Evolutionary conservation across 2,329 filamentous ascomycete genomes (phyloP), one percentile per base, ranked within the genome.

Genomic region (Aspergillus persii): DNA sequence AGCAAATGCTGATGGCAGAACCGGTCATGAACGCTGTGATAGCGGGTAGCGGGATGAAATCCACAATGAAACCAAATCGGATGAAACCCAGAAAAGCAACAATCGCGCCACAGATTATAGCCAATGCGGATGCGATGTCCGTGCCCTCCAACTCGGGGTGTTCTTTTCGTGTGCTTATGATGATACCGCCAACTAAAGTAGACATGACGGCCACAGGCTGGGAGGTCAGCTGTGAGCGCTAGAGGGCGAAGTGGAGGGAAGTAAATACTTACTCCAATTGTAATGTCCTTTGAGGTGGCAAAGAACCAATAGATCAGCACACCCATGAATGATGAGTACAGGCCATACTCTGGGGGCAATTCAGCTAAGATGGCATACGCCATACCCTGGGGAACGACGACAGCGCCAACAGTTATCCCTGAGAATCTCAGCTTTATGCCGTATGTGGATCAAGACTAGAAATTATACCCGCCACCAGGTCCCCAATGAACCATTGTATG

Each of bases 21-120:
- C 94, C 93, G 0, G 94, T 98, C 90, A 97, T 97, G 80, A 96
- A 98, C 3, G 94, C 92, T 0, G 91, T 92, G 56, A 98, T 90
- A 0, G 93, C 91, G 1, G 92, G 88, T 57, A 97, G 85, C 1
- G 95, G 90, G 68, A 98, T 97, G 69, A 97, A 85, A 65, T 98
- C 92, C 52, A 97, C 92, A 53, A 98, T 88, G 86, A 92, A 96
- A 5, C 94, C 94, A 41, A 88, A 84, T 50, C 93, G 87, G 47
- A 91, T 79, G 2, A 96, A 79, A 3, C 94, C 94, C 61, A 98
- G 84, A 61, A 87, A 85, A 52, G 89, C 81, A 46, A 97, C 89
- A 58, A 97, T 89, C 36, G 81, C 82, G 39, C 94, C 94, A 5
- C 86, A 83, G 57, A 97, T 86, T 57, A 98, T 79, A 4, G 92